Evolutionary conservation across 164 flowering plant species (phyloP), one percentile per base, ranked within the genome.

Genomic region (Aristolochia fimbriata): DNA sequence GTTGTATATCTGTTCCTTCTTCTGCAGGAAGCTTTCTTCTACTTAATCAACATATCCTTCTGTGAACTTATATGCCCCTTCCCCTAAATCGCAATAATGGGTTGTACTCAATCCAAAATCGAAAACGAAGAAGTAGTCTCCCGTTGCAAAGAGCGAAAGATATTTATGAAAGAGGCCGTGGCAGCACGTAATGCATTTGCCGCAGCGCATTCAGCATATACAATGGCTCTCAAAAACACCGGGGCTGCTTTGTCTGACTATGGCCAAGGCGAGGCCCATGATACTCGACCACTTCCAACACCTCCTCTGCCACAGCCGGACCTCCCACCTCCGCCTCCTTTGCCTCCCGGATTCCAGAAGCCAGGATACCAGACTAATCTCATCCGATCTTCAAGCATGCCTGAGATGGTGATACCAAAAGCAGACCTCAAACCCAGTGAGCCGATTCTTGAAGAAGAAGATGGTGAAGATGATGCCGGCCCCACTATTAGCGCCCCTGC

Each of bases 161-260:
- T 11, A 10, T 58, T 61, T 74, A 85, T 88, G 88, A 89, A 85
- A 57, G 78, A 82, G 0, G 83, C 93, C 5, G 88, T 90, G 0
- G 19, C 65, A 0, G 77, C 78, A 0, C 72, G 97, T 19, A 86
- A 83, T 46, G 89, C 82, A 20, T 85, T 90, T 56, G 95, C 99
- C 0, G 81, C 95, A 0, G 92, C 82, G 11, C 94, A 93, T 47
- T 75, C 87, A 20, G 81, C 82, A 17, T 90, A 87, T 60, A 67
- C 87, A 15, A 59, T 84, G 53, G 75, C 92, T 8, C 64, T 93
- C 21, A 90, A 90, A 70, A 80, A 83, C 69, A 77, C 84, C 14
- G 96, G 97, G 13, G 97, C 96, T 8, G 96, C 97, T 0, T 63
- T 93, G 20, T 80, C 81, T 51, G 98, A 87, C 61, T 93, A 78